A percentile compares a stretch with the other conserved stretches of the same genome.
phyloP scores from a whole-genome alignment of 1,284 basidiomycete species.

The Boletus albobrunnescens region DNA sequence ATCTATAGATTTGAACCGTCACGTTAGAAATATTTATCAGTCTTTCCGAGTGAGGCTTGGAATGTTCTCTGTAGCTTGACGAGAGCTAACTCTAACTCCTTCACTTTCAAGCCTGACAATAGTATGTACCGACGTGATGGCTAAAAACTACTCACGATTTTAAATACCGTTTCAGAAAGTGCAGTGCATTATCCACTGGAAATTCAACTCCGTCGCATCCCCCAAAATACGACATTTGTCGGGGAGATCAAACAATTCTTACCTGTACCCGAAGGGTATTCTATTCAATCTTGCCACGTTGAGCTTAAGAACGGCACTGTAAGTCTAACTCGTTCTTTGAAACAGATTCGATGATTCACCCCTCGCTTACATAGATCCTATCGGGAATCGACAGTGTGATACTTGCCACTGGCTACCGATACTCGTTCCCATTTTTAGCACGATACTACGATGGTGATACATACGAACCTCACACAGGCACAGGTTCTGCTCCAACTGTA shows the following conservation, averaged over 20 bases:
- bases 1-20: conserved; percentile 16
- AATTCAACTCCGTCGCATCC: conserved; percentile 1
- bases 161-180: conserved; percentile 1
- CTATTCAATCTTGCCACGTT: conserved; percentile 12
- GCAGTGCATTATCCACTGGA: neutral
- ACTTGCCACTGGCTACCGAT: conserved; percentile 11
- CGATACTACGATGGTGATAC: conserved; percentile 14
- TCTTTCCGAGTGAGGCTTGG: conserved; percentile 13
- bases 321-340: no score
- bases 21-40: conserved; percentile 9
- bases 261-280: conserved; percentile 1
- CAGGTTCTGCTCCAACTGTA: conserved; percentile 1
- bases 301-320: conserved; percentile 18
- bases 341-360: no score
- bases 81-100: neutral
- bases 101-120: neutral
- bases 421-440: conserved; percentile 15
- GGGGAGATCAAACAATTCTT: conserved; percentile 18
- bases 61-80: neutral
- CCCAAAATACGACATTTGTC: conserved; percentile 13
- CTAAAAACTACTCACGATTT: neutral
- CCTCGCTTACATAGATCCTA: conserved; percentile 10
- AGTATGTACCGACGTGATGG: neutral
- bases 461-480: neutral
- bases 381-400: conserved; percentile 14